Conservation (phyloP, 148 eudicot genomes). For the Vaccinium myrtillus region DNA sequence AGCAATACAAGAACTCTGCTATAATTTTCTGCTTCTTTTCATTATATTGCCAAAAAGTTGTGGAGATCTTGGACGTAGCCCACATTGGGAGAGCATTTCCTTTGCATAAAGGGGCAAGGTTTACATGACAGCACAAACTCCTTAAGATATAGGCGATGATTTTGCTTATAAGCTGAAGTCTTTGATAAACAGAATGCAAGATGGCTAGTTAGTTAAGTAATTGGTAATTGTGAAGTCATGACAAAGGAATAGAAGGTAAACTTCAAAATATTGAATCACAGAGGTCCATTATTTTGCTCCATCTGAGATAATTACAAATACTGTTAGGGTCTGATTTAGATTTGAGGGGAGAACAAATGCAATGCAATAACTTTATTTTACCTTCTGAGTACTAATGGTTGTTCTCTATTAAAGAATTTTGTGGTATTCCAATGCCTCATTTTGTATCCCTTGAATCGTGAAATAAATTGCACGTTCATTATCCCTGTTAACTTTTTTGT, state of each 20-base stretch:
- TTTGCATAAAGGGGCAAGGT: background rate
- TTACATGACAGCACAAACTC: background rate
- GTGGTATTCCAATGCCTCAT: background rate
- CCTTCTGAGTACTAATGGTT: background rate
- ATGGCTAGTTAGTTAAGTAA: background rate
- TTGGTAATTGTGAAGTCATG: background rate
- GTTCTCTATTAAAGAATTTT: background rate
- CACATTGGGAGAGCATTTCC: background rate
- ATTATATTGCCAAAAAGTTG: too few relatives aligned
- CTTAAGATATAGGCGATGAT: background rate
- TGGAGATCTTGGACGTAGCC: background rate
- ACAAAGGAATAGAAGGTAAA: background rate
- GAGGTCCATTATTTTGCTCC: background rate
- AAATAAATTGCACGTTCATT: background rate
- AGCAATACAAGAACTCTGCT: too few relatives aligned
- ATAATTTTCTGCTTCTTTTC: too few relatives aligned
- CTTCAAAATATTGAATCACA: background rate
- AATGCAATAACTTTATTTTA: background rate
- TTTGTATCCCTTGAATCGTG: background rate
- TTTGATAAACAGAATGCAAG: background rate
- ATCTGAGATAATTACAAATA: background rate
- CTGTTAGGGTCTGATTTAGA: background rate
- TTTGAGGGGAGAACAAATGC: background rate
- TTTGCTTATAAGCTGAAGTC: background rate
- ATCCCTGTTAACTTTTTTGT: background rate